phyloP scores from a whole-genome alignment of 305 asterid genomes.

The Petunia hybrid region DNA sequence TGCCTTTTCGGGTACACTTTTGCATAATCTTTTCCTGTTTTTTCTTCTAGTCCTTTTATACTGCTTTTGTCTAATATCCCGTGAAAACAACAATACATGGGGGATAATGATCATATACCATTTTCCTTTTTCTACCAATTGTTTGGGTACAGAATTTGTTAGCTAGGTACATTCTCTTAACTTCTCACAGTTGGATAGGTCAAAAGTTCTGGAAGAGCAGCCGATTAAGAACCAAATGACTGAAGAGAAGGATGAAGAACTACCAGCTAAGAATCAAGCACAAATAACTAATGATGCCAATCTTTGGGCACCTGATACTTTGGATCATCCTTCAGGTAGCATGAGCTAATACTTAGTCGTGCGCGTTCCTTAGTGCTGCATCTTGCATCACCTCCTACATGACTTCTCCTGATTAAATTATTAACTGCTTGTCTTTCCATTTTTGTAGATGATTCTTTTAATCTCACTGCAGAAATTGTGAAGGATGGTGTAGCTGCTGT shows the following conservation, averaged over 20 bases:
- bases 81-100: not conserved
- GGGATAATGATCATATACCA: not conserved
- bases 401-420: constrained; percentile 27
- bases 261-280: constrained; percentile 44
- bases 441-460: constrained; percentile 53
- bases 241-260: constrained; percentile 49
- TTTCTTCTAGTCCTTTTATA: not conserved
- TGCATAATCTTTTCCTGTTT: constrained; percentile 20
- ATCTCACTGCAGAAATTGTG: constrained; percentile 42
- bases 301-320: constrained; percentile 67
- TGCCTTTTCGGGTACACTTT: constrained; percentile 24
- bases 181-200: constrained; percentile 51
- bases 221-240: constrained; percentile 41
- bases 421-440: constrained; percentile 31
- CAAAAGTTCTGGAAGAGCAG: constrained; percentile 40
- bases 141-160: constrained; percentile 28
- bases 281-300: constrained; percentile 48
- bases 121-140: not conserved
- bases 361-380: constrained; percentile 20
- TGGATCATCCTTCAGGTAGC: constrained; percentile 68
- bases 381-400: constrained; percentile 30
- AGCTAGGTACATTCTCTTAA: constrained; percentile 36
- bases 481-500: constrained; percentile 45
- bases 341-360: constrained; percentile 16
- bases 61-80: constrained; percentile 4